Base-by-base conservation (phyloP, 192 early-diverging fungal species). In the Thamnidium elegans region DNA sequence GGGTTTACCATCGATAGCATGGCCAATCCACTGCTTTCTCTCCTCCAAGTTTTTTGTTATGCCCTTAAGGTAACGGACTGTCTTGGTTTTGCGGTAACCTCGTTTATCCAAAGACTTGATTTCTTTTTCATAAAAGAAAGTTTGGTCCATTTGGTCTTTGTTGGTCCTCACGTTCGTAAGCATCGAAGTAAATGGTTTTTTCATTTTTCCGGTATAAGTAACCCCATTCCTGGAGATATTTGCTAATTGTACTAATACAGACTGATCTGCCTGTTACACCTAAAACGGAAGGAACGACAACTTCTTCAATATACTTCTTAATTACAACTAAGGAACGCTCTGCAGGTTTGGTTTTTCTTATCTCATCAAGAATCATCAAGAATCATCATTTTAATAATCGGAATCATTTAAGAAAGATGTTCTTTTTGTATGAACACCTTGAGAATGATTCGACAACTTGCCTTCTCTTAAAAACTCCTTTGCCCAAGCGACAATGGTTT, bases 81-180 rank as follows among this genome's bases (percentile, higher is more conserved):
- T 6, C 23, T 52, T 26, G 9, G 8, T 52, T 52, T 26, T 20
- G 3, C 6, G 6, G 7, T 52, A 2, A 23, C 21, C 50, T 23
- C 23, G 20, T 10, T 11, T 23, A 8, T 4, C 23, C 21, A 23
- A 6, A 2, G 17, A 10, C 6, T 26, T 23, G 6, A 26, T 17
- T 11, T 52, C 20, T 52, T 52, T 52, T 3, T 23, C 0, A 4
- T 52, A 19, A 52, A 17, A 52, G 11, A 52, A 52, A 5, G 20
- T 23, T 23, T 52, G 50, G 30, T 53, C 19, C 51, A 30, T 30
- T 2, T 2, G 5, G 2, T 21, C 51, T 4, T 8, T 26, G 2
- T 36, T 66, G 58, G 54, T 67, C 64, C 1, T 39, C 15, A 6
- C 64, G 3, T n/a, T 75, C 73, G 59, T 70, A 65, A 0, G 61